Conservation (phyloP, 2,329 filamentous ascomycete genomes). For the Microcyclosporella mali region DNA sequence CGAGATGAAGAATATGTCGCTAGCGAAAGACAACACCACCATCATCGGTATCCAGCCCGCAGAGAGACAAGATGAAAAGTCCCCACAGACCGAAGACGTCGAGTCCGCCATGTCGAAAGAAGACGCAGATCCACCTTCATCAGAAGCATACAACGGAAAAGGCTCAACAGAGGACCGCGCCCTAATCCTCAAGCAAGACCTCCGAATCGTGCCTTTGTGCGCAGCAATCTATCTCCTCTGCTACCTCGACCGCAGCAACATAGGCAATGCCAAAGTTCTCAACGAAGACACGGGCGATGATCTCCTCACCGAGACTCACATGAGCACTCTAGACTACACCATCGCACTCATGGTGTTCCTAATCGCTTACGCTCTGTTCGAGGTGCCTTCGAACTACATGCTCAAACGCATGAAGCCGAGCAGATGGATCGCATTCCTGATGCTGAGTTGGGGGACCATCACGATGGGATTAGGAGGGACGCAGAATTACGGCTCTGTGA, state of each 20-base stretch:
- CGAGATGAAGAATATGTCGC: no score
- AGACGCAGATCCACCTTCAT: background rate
- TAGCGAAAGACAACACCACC: no score
- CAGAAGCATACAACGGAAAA: constrained; percentile 1
- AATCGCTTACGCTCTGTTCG: constrained; percentile 43
- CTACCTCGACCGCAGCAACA: constrained; percentile 60
- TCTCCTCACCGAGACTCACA: constrained; percentile 55
- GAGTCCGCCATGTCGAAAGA: background rate
- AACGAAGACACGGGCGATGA: constrained; percentile 56
- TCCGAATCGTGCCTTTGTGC: constrained; percentile 58
- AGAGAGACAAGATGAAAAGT: no score
- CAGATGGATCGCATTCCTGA: constrained; percentile 30
- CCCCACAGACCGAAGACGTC: background rate
- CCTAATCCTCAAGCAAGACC: constrained; percentile 44
- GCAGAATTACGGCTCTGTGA: constrained; percentile 38
- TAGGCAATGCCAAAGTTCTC: constrained; percentile 48
- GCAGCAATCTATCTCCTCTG: constrained; percentile 61
- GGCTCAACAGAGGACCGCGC: constrained; percentile 10
- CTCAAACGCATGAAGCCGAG: constrained; percentile 40
- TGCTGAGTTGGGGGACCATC: constrained; percentile 28
- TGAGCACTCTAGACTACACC: constrained; percentile 57
- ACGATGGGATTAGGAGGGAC: constrained; percentile 40
- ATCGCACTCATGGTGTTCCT: constrained; percentile 50
- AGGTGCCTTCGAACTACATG: constrained; percentile 39
- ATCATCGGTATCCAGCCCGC: no score